Evolutionary conservation across 164 flowering plant species (phyloP), one percentile per base, ranked within the genome.

Genomic region (Umbilicus rupestris): DNA sequence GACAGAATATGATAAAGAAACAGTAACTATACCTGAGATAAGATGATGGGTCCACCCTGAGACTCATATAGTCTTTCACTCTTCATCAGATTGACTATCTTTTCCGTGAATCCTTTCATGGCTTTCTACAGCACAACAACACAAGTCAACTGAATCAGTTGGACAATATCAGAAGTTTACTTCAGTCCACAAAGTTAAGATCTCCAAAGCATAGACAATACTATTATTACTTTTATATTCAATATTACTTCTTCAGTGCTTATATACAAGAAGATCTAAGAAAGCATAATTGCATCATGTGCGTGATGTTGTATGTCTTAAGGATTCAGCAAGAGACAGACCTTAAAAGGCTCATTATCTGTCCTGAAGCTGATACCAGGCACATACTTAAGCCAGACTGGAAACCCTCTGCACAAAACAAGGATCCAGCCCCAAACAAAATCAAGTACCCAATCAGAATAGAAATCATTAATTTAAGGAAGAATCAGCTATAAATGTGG

Each of bases 291-390:
- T 28, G 3, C 33, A 55, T 11, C 60, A 28, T 55, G 60, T 55
- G 60, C 60, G 2, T 28, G 15, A 28, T 55, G 8, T 28, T 8
- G 60, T 24, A 28, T 26, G 60, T 12, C 60, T 26, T 55, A 28
- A 55, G 33, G 60, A 55, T 55, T 55, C 60, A 55, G 60, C 33
- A 55, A 26, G 19, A 55, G 60, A 28, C 60, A 66, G 35, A 90
- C 97, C 97, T 90, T 90, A 76, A 91, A 91, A 68, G 95, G 91
- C 70, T 83, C 97, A 73, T 90, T 90, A 68, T 90, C 86, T 50
- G 97, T 88, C 80, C 95, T 87, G 79, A 90, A 87, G 75, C 89
- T 87, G 73, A 90, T 88, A 44, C 93, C 95, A n/a, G 95, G 97
- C 14, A 90, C 92, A 78, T 79, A 84, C 74, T 88, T 88, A 68